Evolutionary conservation across 1,139 yeast species (phyloP), one percentile per base, ranked within the genome.

Genomic region (Wickerhamomyces sp.): DNA sequence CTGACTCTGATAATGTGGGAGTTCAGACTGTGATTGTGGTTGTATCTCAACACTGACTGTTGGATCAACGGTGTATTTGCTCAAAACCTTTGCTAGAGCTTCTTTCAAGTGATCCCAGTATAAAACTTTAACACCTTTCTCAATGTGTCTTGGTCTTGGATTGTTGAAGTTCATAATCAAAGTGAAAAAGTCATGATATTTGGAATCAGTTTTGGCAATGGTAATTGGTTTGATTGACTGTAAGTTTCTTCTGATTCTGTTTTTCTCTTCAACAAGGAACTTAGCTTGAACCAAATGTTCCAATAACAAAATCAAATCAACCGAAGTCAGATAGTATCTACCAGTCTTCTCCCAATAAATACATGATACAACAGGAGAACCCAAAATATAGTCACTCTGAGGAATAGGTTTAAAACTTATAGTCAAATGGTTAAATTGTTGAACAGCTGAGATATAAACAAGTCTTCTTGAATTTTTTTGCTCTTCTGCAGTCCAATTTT

Each of bases 91-190:
- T 37, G 69, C 65, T 43, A 83, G 61, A 0, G 90, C 90, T 37
- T 65, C 68, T 36, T 69, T 72, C 34, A 83, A 64, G 45, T 73
- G 72, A 26, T 65, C 57, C 90, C 90, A 83, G 34, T 70, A 69
- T 56, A 83, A 79, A 6, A 83, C 89, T 59, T 83, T 83, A 51
- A 83, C 78, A 58, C 83, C 87, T 59, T 84, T 84, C 57, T 81
- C 89, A 45, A 84, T 84, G 56, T 81, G 82, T 37, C 90, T 66
- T 5, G 90, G 90, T 52, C 82, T 71, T 2, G 91, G 90, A 44
- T 74, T 73, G 34, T 76, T 78, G 71, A 78, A 82, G 37, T 74
- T 66, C 89, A 84, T 84, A 45, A 83, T 72, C 40, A 78, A 63
- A 47, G 73, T 70, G 66, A 82, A 84, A 55, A 83, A 79, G 26